These are phyloP conservation scores for Graphiopsis chlorocephala DNA, from an alignment of 2,329 filamentous ascomycete species.

Conservation along the genomic window DNA sequence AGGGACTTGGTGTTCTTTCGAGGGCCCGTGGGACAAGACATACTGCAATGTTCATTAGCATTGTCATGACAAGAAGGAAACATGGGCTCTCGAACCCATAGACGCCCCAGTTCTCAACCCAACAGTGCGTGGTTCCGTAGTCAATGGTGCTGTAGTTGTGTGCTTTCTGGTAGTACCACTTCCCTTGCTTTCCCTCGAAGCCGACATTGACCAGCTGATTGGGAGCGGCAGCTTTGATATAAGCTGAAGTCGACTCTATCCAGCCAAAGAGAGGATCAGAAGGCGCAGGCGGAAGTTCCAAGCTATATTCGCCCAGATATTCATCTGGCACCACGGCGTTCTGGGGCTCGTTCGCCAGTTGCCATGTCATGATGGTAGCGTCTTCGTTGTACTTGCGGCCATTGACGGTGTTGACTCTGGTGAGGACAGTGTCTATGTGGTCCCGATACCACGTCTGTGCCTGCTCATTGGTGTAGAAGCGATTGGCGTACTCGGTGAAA, in stretches of 20 bases:
- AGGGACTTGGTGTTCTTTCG: too few relatives aligned
- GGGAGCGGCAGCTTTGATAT: constrained; percentile 37
- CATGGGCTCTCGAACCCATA: too few relatives aligned
- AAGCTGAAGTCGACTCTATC: constrained; percentile 37
- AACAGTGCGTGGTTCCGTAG: constrained; percentile 41
- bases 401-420: constrained; percentile 38
- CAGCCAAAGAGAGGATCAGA: constrained; percentile 38
- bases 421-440: constrained; percentile 38
- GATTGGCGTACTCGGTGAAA: constrained; percentile 32
- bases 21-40: too few relatives aligned
- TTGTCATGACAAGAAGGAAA: too few relatives aligned
- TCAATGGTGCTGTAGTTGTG: constrained; percentile 38
- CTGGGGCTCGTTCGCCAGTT: constrained; percentile 42
- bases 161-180: constrained; percentile 39
- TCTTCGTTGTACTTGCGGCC: constrained; percentile 38
- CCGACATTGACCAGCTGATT: constrained; percentile 40
- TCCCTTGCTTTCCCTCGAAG: constrained; percentile 40
- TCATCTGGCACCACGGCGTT: constrained; percentile 25
- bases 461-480: constrained; percentile 36
- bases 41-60: too few relatives aligned
- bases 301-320: constrained; percentile 30
- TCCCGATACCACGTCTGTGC: constrained; percentile 38
- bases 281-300: constrained; percentile 31
- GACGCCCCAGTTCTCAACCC: constrained; percentile 41
- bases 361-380: constrained; percentile 42